phyloP scores from a whole-genome alignment of 1,139 yeast species.

The Blastobotrys elegans region DNA sequence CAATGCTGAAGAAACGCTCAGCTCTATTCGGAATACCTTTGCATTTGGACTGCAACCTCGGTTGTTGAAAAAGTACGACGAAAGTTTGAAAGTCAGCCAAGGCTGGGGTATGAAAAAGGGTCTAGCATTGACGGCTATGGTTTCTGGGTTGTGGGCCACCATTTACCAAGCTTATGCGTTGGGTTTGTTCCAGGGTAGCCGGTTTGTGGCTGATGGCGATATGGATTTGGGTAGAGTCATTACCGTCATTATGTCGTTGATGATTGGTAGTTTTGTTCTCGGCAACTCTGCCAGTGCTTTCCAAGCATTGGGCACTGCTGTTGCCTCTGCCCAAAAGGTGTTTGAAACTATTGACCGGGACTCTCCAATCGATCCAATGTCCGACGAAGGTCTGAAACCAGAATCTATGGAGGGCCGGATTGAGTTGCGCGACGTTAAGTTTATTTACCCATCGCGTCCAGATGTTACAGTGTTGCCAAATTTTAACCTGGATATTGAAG shows the following conservation, averaged over 20 bases:
- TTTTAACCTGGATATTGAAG: conserved; percentile 54
- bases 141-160: conserved; percentile 35
- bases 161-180: conserved; percentile 38
- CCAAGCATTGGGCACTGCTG: conserved; percentile 37
- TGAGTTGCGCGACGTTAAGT: conserved; percentile 45
- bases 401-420: conserved; percentile 46
- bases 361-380: conserved; percentile 35
- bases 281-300: conserved; percentile 41
- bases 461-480: conserved; percentile 62
- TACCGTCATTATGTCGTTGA: conserved; percentile 38
- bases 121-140: conserved; percentile 34
- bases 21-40: conserved; percentile 40
- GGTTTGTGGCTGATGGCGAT: conserved; percentile 35
- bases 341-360: conserved; percentile 41
- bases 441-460: conserved; percentile 87
- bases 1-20: conserved; percentile 41
- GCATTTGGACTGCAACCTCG: conserved; percentile 42
- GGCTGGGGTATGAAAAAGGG: conserved; percentile 31
- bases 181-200: conserved; percentile 43
- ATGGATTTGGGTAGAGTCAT: conserved; percentile 33
- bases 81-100: conserved; percentile 29
- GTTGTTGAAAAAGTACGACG: conserved; percentile 34
- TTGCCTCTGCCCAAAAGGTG: conserved; percentile 39
- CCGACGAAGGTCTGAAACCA: conserved; percentile 31
- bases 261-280: conserved; percentile 41